phyloP scores from a whole-genome alignment of 129 eudicot species.

The Artemisia argyi region DNA sequence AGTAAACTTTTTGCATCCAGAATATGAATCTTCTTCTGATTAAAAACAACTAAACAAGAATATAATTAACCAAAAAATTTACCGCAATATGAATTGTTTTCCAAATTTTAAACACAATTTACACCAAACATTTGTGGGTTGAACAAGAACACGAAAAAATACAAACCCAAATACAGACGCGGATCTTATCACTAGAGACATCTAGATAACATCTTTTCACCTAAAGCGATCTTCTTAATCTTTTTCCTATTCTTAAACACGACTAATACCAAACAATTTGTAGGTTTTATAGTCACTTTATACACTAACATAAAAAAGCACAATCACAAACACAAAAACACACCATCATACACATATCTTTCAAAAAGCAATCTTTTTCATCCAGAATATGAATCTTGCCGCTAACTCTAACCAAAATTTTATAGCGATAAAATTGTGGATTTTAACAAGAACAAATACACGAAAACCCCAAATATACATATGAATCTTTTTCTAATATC shows the following conservation, averaged over 20 bases:
- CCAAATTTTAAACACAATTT: neutral
- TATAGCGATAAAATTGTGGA: too few species aligned
- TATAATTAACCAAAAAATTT: neutral
- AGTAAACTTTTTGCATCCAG: constrained; percentile 4
- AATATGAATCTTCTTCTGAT: neutral
- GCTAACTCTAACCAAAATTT: too few species aligned
- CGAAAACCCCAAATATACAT: neutral
- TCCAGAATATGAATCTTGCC: too few species aligned
- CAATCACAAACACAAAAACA: neutral
- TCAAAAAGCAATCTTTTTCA: too few species aligned
- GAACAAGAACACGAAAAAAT: constrained; percentile 14
- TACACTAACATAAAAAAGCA: too few species aligned
- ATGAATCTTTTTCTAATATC: neutral
- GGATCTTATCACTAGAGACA: too few species aligned
- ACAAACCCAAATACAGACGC: neutral
- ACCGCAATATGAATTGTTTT: neutral
- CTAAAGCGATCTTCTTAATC: too few species aligned
- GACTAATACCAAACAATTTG: too few species aligned
- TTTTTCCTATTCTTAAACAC: too few species aligned
- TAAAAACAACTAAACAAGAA: too few species aligned
- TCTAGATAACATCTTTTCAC: too few species aligned
- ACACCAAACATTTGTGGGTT: constrained; percentile 1
- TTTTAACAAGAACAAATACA: neutral
- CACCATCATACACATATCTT: neutral
- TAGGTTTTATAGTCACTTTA: too few species aligned